Percentiles rank a stretch among this genome's conserved stretches.
Evolutionary conservation across 495 filamentous ascomycete genomes (phyloP).

Genomic region (Tuber aestivum): DNA sequence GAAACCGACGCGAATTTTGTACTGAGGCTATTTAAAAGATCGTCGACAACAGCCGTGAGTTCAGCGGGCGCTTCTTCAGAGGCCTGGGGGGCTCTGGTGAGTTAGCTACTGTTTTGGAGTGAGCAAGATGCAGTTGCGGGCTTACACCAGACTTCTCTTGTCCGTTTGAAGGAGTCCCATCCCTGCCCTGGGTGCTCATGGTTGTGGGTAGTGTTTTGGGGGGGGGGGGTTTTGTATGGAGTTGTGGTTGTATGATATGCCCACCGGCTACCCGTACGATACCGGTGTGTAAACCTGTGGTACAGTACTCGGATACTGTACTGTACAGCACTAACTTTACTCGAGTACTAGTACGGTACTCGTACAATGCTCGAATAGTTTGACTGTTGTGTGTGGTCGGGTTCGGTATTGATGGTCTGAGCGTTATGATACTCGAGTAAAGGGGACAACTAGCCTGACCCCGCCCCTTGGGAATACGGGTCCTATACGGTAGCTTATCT

Average conservation of each 20-base stretch:
- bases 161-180: neutral
- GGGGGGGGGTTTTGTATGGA: neutral
- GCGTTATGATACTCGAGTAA: neutral
- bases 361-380: neutral
- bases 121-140: neutral
- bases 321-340: too few relatives aligned
- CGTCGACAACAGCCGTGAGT: constrained; percentile 50
- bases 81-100: constrained; percentile 4
- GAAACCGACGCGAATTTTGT: constrained; percentile 59
- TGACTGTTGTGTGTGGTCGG: neutral
- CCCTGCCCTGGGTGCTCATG: neutral
- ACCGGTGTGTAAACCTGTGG: neutral
- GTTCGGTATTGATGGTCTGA: neutral
- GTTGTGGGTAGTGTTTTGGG: neutral
- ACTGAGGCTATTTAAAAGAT: constrained; percentile 64
- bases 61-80: constrained; percentile 52
- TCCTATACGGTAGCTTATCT: neutral
- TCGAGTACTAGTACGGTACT: too few relatives aligned
- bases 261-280: neutral
- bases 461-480: neutral
- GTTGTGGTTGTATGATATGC: neutral
- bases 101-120: neutral
- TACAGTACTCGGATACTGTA: too few relatives aligned
- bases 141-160: constrained; percentile 31
- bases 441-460: neutral